Evolutionary conservation across 768 basidiomycete genomes (phyloP), one percentile per base, ranked within the genome.

Genomic region (Tricholoma hemisulphureum): DNA sequence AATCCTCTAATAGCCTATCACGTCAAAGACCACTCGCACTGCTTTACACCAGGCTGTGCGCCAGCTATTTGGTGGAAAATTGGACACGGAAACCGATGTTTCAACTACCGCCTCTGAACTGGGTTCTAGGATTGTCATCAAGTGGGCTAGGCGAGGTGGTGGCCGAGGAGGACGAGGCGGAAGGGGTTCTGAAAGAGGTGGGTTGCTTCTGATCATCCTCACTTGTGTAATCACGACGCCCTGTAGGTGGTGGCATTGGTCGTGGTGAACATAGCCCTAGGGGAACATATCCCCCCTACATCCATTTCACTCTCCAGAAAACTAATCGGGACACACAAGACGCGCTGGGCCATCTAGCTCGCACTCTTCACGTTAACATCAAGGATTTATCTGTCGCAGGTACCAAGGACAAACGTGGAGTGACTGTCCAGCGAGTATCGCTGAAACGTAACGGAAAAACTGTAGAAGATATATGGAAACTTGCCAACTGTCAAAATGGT

Each of bases 241-340:
- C 21, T 31, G 20, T 28, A 29, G 23, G 48, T 6, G 46, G 56
- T 8, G 55, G 61, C 10, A 60, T 50, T 46, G 62, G 69, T 63
- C 66, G 71, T 63, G 73, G 76, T 20, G 77, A 77, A 53, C 80
- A 81, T 39, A 66, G 75, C 23, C 76, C 83, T 45, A 82, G 89
- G 41, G 87, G 86, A 21, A 82, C 79, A 21, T 89, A 84, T 62
- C 90, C 90, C 57, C 90, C 89, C 0, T 99, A 91, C 68, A 93
- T 98, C 61, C 95, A 98, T 68, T 97, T 98, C 71, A 97, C 93
- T 1, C 75, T 99, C 31, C 95, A 96, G 69, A 99, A 99, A 74
- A 92, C 95, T 20, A 99, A 99, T 69, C 87, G 97, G 43, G 97
- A 99, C 67, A 97, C 94, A 3, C 95, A 97, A 67, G 97, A 98